Evolutionary conservation across 192 early-diverging fungal species (phyloP).

Genomic region (Linnemannia elongata): DNA sequence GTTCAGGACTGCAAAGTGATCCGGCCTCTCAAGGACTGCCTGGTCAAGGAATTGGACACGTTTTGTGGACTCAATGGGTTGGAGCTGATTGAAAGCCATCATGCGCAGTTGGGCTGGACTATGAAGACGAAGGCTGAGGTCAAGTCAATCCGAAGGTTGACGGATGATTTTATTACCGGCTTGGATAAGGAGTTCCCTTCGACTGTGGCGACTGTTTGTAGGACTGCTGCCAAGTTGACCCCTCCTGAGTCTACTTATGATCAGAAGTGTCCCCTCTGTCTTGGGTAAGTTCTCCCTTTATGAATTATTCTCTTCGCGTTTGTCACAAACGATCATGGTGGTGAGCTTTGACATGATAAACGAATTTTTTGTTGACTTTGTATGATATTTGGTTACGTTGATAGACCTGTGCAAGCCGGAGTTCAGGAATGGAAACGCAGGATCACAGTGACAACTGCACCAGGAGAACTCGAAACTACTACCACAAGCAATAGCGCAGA

Average conservation of each 20-base stretch:
- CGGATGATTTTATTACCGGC: conserved; percentile 84
- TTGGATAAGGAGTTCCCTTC: conserved; percentile 88
- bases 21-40: conserved; percentile 87
- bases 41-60: conserved; percentile 82
- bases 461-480: background rate
- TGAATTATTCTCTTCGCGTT: too few species aligned
- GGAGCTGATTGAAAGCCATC: conserved; percentile 28
- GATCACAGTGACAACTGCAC: conserved; percentile 61
- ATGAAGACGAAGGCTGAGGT: conserved; percentile 46
- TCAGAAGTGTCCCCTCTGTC: conserved; percentile 74
- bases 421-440: conserved; percentile 64
- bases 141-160: conserved; percentile 69
- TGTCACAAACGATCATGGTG: background rate
- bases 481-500: background rate
- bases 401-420: conserved; percentile 61
- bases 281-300: conserved; percentile 63
- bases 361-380: background rate
- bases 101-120: conserved; percentile 32
- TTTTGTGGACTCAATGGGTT: conserved; percentile 68
- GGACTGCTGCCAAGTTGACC: conserved; percentile 84
- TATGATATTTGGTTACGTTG: background rate
- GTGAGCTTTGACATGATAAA: background rate
- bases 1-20: conserved; percentile 68
- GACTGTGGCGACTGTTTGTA: conserved; percentile 85
- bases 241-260: conserved; percentile 63